phyloP scores from a whole-genome alignment of 176 grass and related monocot species.

The Oryza meyeriana region DNA sequence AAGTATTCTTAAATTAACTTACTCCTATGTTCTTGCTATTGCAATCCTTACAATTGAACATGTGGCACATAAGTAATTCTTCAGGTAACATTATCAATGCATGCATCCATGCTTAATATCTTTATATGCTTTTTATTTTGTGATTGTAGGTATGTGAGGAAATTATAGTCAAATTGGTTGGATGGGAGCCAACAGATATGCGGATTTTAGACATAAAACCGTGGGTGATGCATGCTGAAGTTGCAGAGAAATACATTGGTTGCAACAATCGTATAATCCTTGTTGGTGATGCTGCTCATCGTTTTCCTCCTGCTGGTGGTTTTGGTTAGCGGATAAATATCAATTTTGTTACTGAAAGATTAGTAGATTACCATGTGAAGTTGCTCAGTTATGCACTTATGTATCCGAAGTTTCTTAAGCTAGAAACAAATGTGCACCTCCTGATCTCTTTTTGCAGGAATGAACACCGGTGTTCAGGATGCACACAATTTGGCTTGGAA shows the following conservation, averaged over 20 bases:
- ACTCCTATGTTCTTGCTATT: background rate
- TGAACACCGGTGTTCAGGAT: slow-evolving; percentile 98
- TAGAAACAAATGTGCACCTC: background rate
- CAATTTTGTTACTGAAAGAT: background rate
- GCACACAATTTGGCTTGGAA: slow-evolving; percentile 98
- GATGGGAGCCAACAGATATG: slow-evolving; percentile 65
- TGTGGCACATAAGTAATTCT: background rate
- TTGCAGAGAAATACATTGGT: slow-evolving; percentile 81
- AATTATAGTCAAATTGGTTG: slow-evolving; percentile 90
- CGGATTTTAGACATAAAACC: slow-evolving; percentile 87
- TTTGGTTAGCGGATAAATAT: slow-evolving; percentile 61
- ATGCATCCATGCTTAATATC: background rate
- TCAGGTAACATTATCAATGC: slow-evolving; percentile 1
- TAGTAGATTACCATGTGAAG: background rate
- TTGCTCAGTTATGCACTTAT: background rate
- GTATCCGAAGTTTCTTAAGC: background rate
- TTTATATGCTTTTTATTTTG: background rate
- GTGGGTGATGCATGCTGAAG: slow-evolving; percentile 98
- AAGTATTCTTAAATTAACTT: background rate
- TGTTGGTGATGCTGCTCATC: slow-evolving; percentile 88
- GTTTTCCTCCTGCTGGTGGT: slow-evolving; percentile 91
- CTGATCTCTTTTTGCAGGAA: slow-evolving; percentile 59
- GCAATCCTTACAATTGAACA: background rate
- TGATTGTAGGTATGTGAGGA: slow-evolving; percentile 65
- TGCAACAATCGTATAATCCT: slow-evolving; percentile 65